These are phyloP conservation scores for Thuidium tamariscinum DNA, from an alignment of 225 moss, liverwort and hornwort genomes.

Conservation along the genomic window DNA sequence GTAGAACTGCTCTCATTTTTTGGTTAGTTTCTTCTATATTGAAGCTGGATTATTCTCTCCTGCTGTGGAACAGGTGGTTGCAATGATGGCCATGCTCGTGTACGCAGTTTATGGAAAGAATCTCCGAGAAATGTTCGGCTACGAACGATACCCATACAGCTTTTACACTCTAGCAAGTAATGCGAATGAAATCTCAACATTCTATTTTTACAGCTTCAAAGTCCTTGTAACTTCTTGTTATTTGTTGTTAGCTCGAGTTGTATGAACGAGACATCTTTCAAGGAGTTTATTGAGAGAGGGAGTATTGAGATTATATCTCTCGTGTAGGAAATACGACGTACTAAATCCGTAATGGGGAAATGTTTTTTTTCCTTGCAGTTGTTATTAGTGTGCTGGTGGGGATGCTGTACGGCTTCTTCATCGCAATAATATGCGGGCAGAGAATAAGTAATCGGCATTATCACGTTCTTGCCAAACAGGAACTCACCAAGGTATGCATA, in stretches of 20 bases:
- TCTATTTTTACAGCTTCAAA: neutral
- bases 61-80: conserved; percentile 55
- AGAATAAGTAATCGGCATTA: conserved; percentile 77
- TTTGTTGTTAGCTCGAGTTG: neutral
- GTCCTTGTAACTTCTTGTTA: neutral
- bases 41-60: neutral
- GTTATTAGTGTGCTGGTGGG: conserved; percentile 72
- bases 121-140: conserved; percentile 69
- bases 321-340: neutral
- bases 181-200: neutral
- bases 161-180: conserved; percentile 80
- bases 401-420: conserved; percentile 77
- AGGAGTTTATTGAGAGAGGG: neutral
- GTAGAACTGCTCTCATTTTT: neutral
- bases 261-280: neutral
- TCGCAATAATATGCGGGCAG: conserved; percentile 82
- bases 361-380: conserved; percentile 38
- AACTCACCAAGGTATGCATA: conserved; percentile 62
- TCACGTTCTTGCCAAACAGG: conserved; percentile 83
- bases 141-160: conserved; percentile 48
- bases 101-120: conserved; percentile 58
- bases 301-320: neutral
- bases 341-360: neutral
- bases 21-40: neutral
- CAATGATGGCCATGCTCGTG: conserved; percentile 52